Conservation (phyloP, 2,329 filamentous ascomycete genomes). For the Aspergillus puulaauensis region DNA sequence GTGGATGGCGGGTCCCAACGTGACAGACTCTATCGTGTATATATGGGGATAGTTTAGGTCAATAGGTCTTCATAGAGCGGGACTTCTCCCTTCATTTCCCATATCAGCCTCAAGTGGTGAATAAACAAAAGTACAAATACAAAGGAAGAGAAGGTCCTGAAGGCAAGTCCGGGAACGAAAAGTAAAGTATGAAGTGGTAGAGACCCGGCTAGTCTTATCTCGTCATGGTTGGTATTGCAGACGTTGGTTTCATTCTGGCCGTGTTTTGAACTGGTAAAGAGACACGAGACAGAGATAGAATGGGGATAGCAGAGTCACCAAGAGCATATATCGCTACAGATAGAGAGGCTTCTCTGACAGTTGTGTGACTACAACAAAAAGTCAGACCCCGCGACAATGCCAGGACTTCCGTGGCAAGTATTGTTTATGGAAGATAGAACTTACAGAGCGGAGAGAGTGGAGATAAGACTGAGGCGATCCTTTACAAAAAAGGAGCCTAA, state of each 20-base stretch:
- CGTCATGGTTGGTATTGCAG: slow-evolving; percentile 1
- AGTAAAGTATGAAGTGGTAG: neutral
- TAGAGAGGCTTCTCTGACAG: neutral
- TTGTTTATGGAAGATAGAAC: neutral
- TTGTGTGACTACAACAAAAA: neutral
- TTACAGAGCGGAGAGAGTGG: neutral
- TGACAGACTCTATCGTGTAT: neutral
- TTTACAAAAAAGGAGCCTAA: neutral
- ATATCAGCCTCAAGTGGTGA: neutral
- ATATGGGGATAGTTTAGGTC: neutral
- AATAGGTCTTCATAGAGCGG: neutral
- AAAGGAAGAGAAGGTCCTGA: neutral
- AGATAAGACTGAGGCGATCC: neutral
- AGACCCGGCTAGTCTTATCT: neutral
- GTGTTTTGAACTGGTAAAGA: neutral
- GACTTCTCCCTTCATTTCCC: slow-evolving; percentile 1
- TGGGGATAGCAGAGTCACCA: neutral
- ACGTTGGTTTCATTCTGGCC: slow-evolving; percentile 1
- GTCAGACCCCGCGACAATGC: neutral
- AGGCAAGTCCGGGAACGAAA: neutral
- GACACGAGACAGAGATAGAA: neutral
- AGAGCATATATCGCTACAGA: neutral
- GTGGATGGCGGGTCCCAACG: neutral
- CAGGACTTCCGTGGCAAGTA: neutral
- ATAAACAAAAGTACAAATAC: slow-evolving; percentile 4